Evolutionary conservation across 129 eudicot species (phyloP), one percentile per base, ranked within the genome.

Genomic region (Smallanthus sonchifolius): DNA sequence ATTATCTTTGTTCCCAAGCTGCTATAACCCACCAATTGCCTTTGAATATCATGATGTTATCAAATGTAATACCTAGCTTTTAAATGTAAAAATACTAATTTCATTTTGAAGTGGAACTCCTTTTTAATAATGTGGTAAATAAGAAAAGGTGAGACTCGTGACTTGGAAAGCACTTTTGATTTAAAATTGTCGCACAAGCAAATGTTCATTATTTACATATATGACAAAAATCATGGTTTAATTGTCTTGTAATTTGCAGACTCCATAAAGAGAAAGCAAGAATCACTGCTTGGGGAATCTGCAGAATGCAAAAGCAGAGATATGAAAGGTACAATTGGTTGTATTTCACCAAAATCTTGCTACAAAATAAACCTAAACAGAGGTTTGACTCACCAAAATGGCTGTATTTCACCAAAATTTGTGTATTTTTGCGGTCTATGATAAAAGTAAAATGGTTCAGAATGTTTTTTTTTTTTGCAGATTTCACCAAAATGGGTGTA

Each of bases 261-360:
- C 76, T 83, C 57, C 83, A 82, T 67, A 88, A 85, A 78, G 93
- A 94, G 77, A 96, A 90, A 83, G 96, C n/a, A 64, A 85, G 83
- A 82, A 90, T 94, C 63, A 79, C 78, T 49, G 98, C 98, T n/a
- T 94, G 98, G 97, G 98, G 79, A 90, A 94, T 79, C 79, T 94
- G 79, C 96, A 94, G 82, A 94, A 88, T 84, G 98, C 96, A 24
- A 90, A 90, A 85, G 91, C 97, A 13, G 98, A 94, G 69, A 24
- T 24, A 24, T 24, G 30, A 24, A 24, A 24, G 30, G 30, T 1
- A 24, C 30, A 24, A 24, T 24, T 24, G 30, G 30, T 24, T 24
- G 30, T 24, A 24, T 24, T 24, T 24, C 30, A 24, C 1, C 30
- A 24, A 24, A 24, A 24, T 24, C 30, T 24, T 24, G 30, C 30